A percentile compares a stretch with the other conserved stretches of the same genome.
phyloP scores from a whole-genome alignment of 768 basidiomycete genomes.

The Fomitopsis pulvina region DNA sequence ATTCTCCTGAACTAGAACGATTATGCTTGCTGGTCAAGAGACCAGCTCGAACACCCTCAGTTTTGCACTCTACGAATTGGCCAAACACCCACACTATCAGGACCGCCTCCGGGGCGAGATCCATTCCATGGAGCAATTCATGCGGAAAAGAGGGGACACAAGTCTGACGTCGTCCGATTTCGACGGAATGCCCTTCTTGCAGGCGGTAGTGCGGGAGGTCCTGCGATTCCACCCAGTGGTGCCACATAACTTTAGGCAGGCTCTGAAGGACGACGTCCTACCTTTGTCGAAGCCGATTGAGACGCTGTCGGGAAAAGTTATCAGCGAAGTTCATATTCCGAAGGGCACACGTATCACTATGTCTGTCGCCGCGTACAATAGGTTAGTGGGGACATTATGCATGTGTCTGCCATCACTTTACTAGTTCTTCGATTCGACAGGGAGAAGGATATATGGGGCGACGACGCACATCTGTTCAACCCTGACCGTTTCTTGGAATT shows the following conservation, averaged over 20 bases:
- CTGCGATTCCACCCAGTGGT: slow-evolving; percentile 49
- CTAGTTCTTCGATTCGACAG: slow-evolving; percentile 7
- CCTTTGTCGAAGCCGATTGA: slow-evolving; percentile 50
- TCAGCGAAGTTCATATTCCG: slow-evolving; percentile 39
- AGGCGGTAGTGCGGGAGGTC: slow-evolving; percentile 48
- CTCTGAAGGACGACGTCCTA: slow-evolving; percentile 47
- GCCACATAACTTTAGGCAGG: slow-evolving; percentile 45
- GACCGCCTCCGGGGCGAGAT: slow-evolving; percentile 56
- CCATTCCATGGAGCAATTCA: slow-evolving; percentile 26
- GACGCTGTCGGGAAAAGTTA: slow-evolving; percentile 36
- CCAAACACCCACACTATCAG: slow-evolving; percentile 52
- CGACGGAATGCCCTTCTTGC: slow-evolving; percentile 42
- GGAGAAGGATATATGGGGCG: slow-evolving; percentile 24
- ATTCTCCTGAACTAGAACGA: slow-evolving; percentile 10
- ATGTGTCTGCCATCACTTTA: background rate
- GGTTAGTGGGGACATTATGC: slow-evolving; percentile 25
- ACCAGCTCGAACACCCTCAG: slow-evolving; percentile 52
- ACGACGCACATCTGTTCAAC: slow-evolving; percentile 24
- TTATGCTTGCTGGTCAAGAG: slow-evolving; percentile 39
- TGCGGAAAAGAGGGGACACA: slow-evolving; percentile 28
- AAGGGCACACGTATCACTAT: slow-evolving; percentile 45
- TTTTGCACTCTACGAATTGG: slow-evolving; percentile 61
- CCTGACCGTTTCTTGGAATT: slow-evolving; percentile 23
- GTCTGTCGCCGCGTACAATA: slow-evolving; percentile 50
- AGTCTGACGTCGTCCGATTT: slow-evolving; percentile 42